Evolutionary conservation across 257 asterid species (phyloP).

Genomic region (Agastache rugosa): DNA sequence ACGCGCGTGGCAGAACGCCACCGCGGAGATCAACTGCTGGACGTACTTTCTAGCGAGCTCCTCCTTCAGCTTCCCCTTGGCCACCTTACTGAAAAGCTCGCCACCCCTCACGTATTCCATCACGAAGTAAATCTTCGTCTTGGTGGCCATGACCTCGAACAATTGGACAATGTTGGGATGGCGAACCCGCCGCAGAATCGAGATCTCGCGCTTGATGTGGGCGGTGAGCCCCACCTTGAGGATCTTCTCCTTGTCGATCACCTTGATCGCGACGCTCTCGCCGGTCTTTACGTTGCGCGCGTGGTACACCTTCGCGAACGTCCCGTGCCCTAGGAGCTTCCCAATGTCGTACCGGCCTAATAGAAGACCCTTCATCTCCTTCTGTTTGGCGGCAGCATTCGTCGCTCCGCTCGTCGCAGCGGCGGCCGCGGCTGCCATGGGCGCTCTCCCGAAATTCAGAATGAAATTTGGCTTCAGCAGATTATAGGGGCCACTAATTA

Average conservation of each 20-base stretch:
- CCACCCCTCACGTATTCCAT: slow-evolving; percentile 95
- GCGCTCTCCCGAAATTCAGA: slow-evolving; percentile 1
- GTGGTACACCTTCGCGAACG: slow-evolving; percentile 88
- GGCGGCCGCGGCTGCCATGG: slow-evolving; percentile 45
- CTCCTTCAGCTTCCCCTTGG: slow-evolving; percentile 90
- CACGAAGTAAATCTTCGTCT: slow-evolving; percentile 78
- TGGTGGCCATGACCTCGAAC: slow-evolving; percentile 96
- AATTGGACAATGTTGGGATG: slow-evolving; percentile 93
- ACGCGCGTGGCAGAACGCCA: slow-evolving; percentile 89
- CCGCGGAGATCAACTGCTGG: slow-evolving; percentile 87
- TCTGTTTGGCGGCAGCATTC: slow-evolving; percentile 36
- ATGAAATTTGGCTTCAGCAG: background rate
- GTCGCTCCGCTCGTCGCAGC: slow-evolving; percentile 29
- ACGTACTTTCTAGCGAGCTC: slow-evolving; percentile 76
- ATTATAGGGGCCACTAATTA: slow-evolving; percentile 22
- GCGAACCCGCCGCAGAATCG: slow-evolving; percentile 84
- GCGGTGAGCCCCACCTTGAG: slow-evolving; percentile 73
- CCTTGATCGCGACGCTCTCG: slow-evolving; percentile 83
- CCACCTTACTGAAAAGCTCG: slow-evolving; percentile 88
- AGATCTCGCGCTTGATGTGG: slow-evolving; percentile 93
- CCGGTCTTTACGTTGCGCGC: slow-evolving; percentile 77
- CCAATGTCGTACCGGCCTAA: slow-evolving; percentile 79
- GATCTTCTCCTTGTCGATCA: slow-evolving; percentile 87
- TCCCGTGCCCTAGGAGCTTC: slow-evolving; percentile 82
- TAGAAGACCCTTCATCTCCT: slow-evolving; percentile 59